Percentiles rank a stretch among this genome's conserved stretches.
phyloP scores from a whole-genome alignment of 176 grass and related monocot species.

The Carex myosuroides region DNA sequence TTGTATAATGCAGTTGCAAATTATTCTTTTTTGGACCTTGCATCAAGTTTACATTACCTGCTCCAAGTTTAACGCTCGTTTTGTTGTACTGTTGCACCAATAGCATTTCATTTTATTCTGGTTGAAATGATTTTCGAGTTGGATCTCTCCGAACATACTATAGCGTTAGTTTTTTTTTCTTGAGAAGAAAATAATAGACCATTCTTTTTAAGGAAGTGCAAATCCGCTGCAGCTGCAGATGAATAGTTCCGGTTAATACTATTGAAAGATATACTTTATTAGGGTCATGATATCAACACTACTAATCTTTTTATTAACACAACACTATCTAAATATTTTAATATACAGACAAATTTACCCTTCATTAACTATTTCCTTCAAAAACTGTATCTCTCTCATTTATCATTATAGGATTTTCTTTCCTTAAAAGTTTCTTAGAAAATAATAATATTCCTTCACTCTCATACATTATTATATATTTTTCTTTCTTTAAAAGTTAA shows the following conservation, averaged over 20 bases:
- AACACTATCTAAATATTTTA: no score
- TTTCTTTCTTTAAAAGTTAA: no score
- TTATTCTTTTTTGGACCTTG: constrained; percentile 11
- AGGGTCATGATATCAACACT: no score
- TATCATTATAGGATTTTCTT: no score
- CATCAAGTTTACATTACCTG: neutral
- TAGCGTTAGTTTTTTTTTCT: no score
- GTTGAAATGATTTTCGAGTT: neutral
- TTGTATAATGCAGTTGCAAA: constrained; percentile 24
- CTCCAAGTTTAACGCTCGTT: neutral
- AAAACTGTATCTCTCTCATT: no score
- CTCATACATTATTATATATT: no score
- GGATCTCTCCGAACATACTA: neutral
- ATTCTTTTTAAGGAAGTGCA: neutral
- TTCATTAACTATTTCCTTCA: no score
- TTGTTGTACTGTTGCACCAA: neutral
- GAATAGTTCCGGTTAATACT: neutral
- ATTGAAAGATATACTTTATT: neutral
- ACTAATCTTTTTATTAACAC: no score
- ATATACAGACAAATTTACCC: no score
- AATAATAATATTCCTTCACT: no score
- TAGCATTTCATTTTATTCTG: neutral
- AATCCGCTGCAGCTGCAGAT: neutral
- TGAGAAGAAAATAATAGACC: neutral
- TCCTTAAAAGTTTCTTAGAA: no score